These are phyloP conservation scores for Penicillium sumatraense DNA, from an alignment of 2,329 filamentous ascomycete species.

Conservation along the genomic window DNA sequence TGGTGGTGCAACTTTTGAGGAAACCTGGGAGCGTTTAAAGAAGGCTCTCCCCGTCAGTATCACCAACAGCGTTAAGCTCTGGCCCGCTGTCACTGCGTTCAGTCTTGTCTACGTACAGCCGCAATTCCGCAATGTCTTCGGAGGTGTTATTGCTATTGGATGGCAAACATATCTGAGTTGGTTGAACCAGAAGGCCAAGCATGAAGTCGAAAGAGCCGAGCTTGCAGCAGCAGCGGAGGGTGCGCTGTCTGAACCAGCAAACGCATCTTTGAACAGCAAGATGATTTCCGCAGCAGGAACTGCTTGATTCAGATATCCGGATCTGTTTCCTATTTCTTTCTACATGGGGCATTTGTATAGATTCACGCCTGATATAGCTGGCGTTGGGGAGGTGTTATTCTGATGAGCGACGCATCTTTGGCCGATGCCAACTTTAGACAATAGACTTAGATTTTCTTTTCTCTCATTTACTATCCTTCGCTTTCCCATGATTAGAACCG, in stretches of 20 bases:
- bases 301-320: conserved; percentile 13
- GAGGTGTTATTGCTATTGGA: conserved; percentile 77
- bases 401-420: conserved; percentile 19
- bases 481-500: no score
- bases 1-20: conserved; percentile 66
- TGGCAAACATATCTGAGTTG: conserved; percentile 93
- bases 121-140: conserved; percentile 80
- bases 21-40: conserved; percentile 71
- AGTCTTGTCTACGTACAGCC: conserved; percentile 82
- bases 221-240: conserved; percentile 23
- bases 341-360: not conserved
- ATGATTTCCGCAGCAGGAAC: conserved; percentile 23
- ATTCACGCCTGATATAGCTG: conserved; percentile 5
- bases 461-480: not conserved
- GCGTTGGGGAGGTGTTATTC: conserved; percentile 1
- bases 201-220: conserved; percentile 51
- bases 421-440: conserved; percentile 22
- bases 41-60: conserved; percentile 77
- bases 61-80: conserved; percentile 81
- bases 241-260: conserved; percentile 8
- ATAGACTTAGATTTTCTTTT: conserved; percentile 18
- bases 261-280: conserved; percentile 15
- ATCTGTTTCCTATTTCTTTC: not conserved
- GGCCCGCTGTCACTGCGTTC: conserved; percentile 85
- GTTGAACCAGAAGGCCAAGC: conserved; percentile 75